A percentile compares a stretch with the other conserved stretches of the same genome.
Conservation (phyloP, 1,139 yeast genomes). For the Torulaspora globosa region DNA sequence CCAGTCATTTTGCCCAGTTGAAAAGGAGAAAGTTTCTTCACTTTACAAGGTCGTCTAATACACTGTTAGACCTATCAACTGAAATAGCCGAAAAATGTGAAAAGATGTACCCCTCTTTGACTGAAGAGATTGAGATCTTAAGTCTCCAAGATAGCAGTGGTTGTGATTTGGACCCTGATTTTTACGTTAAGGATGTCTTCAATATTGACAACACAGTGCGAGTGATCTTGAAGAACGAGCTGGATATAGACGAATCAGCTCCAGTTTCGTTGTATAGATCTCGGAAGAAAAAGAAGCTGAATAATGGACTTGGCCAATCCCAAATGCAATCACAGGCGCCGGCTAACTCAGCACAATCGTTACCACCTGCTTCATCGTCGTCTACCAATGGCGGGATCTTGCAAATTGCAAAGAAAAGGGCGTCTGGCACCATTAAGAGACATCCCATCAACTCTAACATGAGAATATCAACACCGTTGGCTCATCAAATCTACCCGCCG, state of each 20-base stretch:
- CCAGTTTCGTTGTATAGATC: slow-evolving; percentile 18
- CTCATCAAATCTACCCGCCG: slow-evolving; percentile 39
- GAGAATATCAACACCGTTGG: slow-evolving; percentile 39
- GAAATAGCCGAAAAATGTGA: slow-evolving; percentile 50
- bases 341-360: slow-evolving; percentile 8
- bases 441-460: slow-evolving; percentile 22
- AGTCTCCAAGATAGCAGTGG: slow-evolving; percentile 59
- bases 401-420: slow-evolving; percentile 32
- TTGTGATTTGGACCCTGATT: slow-evolving; percentile 76
- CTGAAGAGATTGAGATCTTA: slow-evolving; percentile 47
- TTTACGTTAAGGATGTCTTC: slow-evolving; percentile 57
- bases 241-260: slow-evolving; percentile 22
- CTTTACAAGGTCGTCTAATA: slow-evolving; percentile 46
- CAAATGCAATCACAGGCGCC: slow-evolving; percentile 8
- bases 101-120: slow-evolving; percentile 57
- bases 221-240: slow-evolving; percentile 47
- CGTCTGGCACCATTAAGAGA: slow-evolving; percentile 19
- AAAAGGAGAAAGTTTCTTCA: slow-evolving; percentile 53
- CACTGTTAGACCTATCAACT: slow-evolving; percentile 44
- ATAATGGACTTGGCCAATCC: slow-evolving; percentile 15
- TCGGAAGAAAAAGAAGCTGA: slow-evolving; percentile 21
- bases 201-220: slow-evolving; percentile 49
- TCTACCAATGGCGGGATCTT: slow-evolving; percentile 23
- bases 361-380: slow-evolving; percentile 9
- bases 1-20: slow-evolving; percentile 20